Evolutionary conservation across 257 asterid species (phyloP), one percentile per base, ranked within the genome.

Genomic region (Solanum infundibuliforme): DNA sequence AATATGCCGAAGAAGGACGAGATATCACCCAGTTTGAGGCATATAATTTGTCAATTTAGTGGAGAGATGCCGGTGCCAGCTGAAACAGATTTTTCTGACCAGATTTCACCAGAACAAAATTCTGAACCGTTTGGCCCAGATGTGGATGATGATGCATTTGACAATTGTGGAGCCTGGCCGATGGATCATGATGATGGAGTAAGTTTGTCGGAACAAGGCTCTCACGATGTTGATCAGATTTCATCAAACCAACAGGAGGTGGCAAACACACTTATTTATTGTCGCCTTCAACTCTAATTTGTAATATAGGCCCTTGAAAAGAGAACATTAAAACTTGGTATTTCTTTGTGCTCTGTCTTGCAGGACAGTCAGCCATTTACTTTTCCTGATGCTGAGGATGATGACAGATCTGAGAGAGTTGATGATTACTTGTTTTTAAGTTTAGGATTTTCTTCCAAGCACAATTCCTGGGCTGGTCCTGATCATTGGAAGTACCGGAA

Each of bases 401-500:
- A 94, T 86, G 95, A 92, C 83, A 92, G 92, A 89, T 92, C 89
- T 90, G 96, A 89, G 87, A 93, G 92, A 89, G 96, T 97, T 73
- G 99, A 97, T 88, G 94, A 91, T 81, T 94, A 93, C 87, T 89
- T 96, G 88, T 91, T 94, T 90, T 90, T 86, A 88, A 95, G 95
- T 92, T 92, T 95, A 93, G 98, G 98, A 85, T 92, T 96, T 87
- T 88, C 95, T 71, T 88, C 96, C 41, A 97, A 94, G 91, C 96
- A 93, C 89, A 97, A 97, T 92, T 94, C 98, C 16, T 97, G 99
- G 99, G 99, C 99, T 25, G 99, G 99, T 88, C 98, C 99, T 84
- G 93, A 92, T 90, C 99, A 97, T 55, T 97, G 99, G 99, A 97
- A 96, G 89, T 96, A 92, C 89, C 93, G 92, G 88, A 97, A 95